Evolutionary conservation across 2,329 filamentous ascomycete species (phyloP), one percentile per base, ranked within the genome.

Genomic region (Cercospora citrullina): DNA sequence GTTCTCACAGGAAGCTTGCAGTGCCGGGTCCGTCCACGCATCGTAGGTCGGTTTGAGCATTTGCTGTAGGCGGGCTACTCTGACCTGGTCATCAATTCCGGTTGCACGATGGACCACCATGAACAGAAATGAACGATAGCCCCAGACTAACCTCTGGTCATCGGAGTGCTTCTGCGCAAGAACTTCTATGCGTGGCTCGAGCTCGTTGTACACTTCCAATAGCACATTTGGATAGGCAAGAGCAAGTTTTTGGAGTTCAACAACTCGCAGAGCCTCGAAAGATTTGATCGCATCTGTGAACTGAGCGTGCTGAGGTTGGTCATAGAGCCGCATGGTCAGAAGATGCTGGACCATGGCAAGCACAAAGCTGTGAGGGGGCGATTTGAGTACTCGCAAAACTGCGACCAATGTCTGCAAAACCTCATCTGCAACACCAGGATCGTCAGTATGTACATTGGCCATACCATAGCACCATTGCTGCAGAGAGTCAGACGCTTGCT

Each of bases 261-360:
- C 86, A 79, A 93, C 93, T 74, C 92, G 91, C 75, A 96, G 88
- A 3, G 87, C 87, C 77, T 97, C 93, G 16, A 99, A 85, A 67
- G 96, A 92, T 76, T 94, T 95, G 39, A 97, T 91, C 1, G 94
- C 90, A 71, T 98, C 95, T 14, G 91, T 93, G 78, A 94, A 97
- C 3, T 88, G 83, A 48, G 87, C 85, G 74, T 91, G 87, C 55
- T 90, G 87, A 2, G 90, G 89, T 65, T 91, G 87, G 53, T 92
- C 87, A 3, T 87, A 84, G n/a, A 92, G 88, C 80, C 91, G 90
- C 36, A 92, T 93, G 75, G 94, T 89, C 42, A 99, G 85, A 70
- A 97, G 93, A 78, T 97, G 92, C 77, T 97, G 93, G 3, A 98
- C 85, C 23, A 97, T 92, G 76, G 91, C 93, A 21, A 97, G 85